Base-by-base conservation (phyloP, 2,329 filamentous ascomycete species). In the Fusarium anthophilum region DNA sequence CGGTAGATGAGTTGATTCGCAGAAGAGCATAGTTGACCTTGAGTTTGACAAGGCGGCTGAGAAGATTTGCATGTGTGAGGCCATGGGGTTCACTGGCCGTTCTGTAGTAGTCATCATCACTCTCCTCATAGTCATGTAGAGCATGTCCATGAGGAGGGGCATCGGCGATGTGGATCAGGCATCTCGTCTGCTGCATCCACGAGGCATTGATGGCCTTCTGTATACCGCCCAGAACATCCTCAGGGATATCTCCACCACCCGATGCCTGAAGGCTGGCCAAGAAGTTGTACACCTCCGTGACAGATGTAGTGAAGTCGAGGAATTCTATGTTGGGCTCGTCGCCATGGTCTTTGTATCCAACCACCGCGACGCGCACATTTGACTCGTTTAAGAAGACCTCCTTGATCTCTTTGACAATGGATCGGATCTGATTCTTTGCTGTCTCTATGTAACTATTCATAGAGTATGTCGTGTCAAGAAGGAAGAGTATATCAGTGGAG, bases 151-250 rank as follows among this genome's bases (percentile, higher is more conserved):
- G 71, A 7, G 71, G 57, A 24, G 70, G 71, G 2, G 71, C 70
- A 43, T 74, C 71, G 5, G 61, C 66, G 15, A 74, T 73, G 26
- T 73, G 71, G 17, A 74, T 68, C 14, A 74, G 60, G 22, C 73
- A 78, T 12, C 81, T 74, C 4, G 81, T 83, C 44, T 78, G 76
- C n/a, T 82, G 74, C 51, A 73, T 72, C 82, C 82, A 84, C 2
- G 74, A 75, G 1, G 77, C 75, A 24, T 79, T 76, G 51, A 83
- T 63, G 5, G 81, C 81, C 39, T 79, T 63, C 3, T 75, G 56
- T 7, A 83, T 59, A 6, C 79, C 82, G 7, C 82, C 81, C 3
- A 83, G 77, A 15, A 83, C 82, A 63, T 84, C 82, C 47, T 84
- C 82, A 8, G 82, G 78, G 1, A 41, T n/a, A 51, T 84, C 82